Conservation (phyloP, 805 yeast genomes). For the Yamadazyma takamatsuzukensis region DNA sequence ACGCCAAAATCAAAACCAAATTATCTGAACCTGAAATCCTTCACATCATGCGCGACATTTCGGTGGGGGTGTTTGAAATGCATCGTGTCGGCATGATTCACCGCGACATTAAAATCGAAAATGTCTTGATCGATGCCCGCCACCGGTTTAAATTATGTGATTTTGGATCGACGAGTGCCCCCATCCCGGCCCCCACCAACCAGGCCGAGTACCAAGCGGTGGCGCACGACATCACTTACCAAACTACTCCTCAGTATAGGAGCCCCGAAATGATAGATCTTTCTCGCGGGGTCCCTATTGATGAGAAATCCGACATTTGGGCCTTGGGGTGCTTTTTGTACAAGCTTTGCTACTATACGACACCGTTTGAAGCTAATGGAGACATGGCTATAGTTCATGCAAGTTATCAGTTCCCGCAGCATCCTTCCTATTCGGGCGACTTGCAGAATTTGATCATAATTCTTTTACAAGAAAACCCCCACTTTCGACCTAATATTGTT, state of each 20-base stretch:
- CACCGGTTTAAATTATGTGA: conserved; percentile 82
- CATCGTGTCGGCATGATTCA: conserved; percentile 79
- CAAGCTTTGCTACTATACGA: conserved; percentile 86
- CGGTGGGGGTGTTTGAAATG: conserved; percentile 80
- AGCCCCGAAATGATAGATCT: conserved; percentile 96
- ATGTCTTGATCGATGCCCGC: conserved; percentile 72
- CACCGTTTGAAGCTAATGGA: conserved; percentile 90
- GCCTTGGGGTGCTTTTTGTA: conserved; percentile 91
- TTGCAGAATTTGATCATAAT: conserved; percentile 72
- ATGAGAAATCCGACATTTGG: conserved; percentile 94
- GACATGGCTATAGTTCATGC: conserved; percentile 87
- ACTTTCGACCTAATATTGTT: conserved; percentile 78
- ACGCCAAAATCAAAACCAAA: conserved; percentile 74
- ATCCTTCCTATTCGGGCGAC: conserved; percentile 67
- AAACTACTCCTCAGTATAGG: conserved; percentile 94
- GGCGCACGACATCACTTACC: conserved; percentile 79
- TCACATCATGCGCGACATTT: conserved; percentile 78
- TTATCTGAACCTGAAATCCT: conserved; percentile 72
- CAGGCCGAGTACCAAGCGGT: conserved; percentile 70
- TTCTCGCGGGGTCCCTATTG: conserved; percentile 76
- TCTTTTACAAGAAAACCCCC: conserved; percentile 80
- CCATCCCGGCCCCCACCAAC: conserved; percentile 68
- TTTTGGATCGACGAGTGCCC: conserved; percentile 83
- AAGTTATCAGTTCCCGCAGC: conserved; percentile 68
- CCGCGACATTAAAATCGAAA: conserved; percentile 92